These are phyloP conservation scores for Emergomyces orientalis DNA, from an alignment of 2,329 filamentous ascomycete species.

Conservation along the genomic window DNA sequence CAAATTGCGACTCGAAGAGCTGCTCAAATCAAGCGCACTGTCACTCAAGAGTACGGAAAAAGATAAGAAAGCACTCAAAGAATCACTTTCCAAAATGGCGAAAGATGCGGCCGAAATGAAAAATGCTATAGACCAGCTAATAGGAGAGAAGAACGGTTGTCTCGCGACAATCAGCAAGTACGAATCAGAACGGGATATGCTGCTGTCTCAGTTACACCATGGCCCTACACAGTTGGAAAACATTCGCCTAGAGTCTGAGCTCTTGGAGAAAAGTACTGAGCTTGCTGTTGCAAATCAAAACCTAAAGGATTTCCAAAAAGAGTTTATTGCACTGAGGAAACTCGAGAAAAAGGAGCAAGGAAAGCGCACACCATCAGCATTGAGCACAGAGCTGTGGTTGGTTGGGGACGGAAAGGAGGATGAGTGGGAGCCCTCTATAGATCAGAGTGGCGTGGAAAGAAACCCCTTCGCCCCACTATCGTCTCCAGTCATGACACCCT, in stretches of 20 bases:
- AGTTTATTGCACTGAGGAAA: conserved; percentile 2
- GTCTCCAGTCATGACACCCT: not conserved
- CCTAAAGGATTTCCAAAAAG: conserved; percentile 7
- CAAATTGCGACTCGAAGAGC: not conserved
- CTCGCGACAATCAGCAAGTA: conserved; percentile 6
- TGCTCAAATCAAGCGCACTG: not conserved
- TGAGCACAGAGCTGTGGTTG: not conserved
- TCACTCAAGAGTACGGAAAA: conserved; percentile 1
- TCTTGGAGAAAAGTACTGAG: conserved; percentile 1
- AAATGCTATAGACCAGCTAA: conserved; percentile 7
- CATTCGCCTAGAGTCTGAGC: conserved; percentile 1
- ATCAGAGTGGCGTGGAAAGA: conserved; percentile 1
- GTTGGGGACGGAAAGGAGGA: not conserved
- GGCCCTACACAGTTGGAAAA: conserved; percentile 7
- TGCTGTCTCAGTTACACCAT: conserved; percentile 7
- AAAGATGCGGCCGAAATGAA: not conserved
- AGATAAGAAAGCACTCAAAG: not conserved
- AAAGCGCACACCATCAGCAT: not conserved
- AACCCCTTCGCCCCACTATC: not conserved
- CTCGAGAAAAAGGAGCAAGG: not conserved
- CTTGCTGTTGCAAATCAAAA: conserved; percentile 7
- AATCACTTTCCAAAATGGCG: not conserved
- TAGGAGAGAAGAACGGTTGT: conserved; percentile 7
- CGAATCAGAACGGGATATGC: conserved; percentile 4
- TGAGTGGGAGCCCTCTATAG: not conserved